A percentile compares a stretch with the other conserved stretches of the same genome.
These are phyloP conservation scores for Myochromella boudieri DNA, from an alignment of 768 basidiomycete species.

Conservation along the genomic window DNA sequence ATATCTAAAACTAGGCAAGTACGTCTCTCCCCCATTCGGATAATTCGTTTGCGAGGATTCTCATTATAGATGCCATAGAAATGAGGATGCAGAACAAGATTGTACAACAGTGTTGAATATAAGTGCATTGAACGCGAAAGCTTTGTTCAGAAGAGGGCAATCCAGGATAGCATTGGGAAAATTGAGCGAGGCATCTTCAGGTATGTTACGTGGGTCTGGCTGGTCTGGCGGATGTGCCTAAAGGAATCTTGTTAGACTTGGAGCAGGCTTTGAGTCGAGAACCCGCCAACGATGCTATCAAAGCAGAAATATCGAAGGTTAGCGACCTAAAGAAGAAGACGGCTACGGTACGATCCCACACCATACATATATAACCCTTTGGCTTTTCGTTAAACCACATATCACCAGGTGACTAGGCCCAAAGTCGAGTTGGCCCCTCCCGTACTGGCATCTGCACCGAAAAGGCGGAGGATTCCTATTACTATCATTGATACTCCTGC, in stretches of 20 bases:
- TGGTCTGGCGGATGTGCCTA: no score
- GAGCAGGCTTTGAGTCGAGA: slow-evolving; percentile 57
- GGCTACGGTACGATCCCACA: slow-evolving; percentile 27
- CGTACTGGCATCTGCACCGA: neutral
- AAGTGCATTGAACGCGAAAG: slow-evolving; percentile 68
- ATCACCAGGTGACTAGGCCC: neutral
- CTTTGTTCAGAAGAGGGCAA: slow-evolving; percentile 75
- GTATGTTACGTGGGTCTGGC: slow-evolving; percentile 37
- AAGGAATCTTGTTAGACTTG: slow-evolving; percentile 58
- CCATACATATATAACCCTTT: neutral
- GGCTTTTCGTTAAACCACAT: neutral
- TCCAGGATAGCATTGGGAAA: slow-evolving; percentile 60
- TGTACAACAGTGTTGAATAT: slow-evolving; percentile 65
- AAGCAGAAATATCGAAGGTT: slow-evolving; percentile 60
- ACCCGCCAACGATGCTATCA: slow-evolving; percentile 60
- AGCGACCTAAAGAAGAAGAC: slow-evolving; percentile 36
- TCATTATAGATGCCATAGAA: slow-evolving; percentile 53
- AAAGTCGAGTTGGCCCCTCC: neutral
- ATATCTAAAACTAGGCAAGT: slow-evolving; percentile 95
- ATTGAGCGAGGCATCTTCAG: slow-evolving; percentile 58
- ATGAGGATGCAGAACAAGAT: slow-evolving; percentile 80
- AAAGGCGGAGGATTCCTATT: slow-evolving; percentile 18
- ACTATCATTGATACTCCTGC: slow-evolving; percentile 10
- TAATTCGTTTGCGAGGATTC: slow-evolving; percentile 12
- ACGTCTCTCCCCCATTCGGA: slow-evolving; percentile 38